A percentile compares a stretch with the other conserved stretches of the same genome.
These are phyloP conservation scores for Saccharata proteae DNA, from an alignment of 2,329 filamentous ascomycete genomes.

Conservation along the genomic window DNA sequence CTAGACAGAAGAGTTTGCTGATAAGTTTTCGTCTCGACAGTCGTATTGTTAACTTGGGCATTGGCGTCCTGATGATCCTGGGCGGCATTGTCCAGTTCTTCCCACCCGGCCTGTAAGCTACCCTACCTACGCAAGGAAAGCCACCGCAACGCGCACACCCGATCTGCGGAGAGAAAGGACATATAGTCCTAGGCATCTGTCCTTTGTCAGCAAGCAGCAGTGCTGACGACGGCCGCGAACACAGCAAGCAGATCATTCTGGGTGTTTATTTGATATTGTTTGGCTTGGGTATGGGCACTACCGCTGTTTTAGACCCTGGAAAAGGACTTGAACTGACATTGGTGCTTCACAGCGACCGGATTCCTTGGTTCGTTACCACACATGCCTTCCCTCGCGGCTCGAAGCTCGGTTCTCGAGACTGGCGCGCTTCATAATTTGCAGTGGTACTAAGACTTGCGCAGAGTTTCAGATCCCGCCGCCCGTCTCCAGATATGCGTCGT, in stretches of 20 bases:
- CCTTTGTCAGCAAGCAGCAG: background rate
- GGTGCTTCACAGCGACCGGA: too few species aligned
- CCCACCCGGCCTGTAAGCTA: constrained; percentile 29
- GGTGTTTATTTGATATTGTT: constrained; percentile 86
- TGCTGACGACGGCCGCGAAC: background rate
- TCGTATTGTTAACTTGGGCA: constrained; percentile 85
- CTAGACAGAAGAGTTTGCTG: background rate
- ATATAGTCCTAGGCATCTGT: background rate
- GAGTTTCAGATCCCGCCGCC: constrained; percentile 96
- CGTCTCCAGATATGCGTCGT: constrained; percentile 84
- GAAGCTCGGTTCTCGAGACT: too few species aligned
- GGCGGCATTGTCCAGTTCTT: constrained; percentile 71
- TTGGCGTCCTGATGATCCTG: constrained; percentile 76
- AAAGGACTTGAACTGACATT: too few species aligned
- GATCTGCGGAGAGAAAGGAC: background rate
- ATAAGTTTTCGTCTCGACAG: constrained; percentile 45
- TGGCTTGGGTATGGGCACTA: constrained; percentile 48
- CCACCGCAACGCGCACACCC: constrained; percentile 3
- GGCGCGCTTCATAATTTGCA: too few species aligned
- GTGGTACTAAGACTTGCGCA: constrained; percentile 13
- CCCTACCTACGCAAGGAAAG: constrained; percentile 25
- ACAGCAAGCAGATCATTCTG: constrained; percentile 62
- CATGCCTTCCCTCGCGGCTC: too few species aligned
- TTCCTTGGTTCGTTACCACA: too few species aligned
- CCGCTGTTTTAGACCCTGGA: too few species aligned